These are phyloP conservation scores for Thermochaetoides thermophila DNA, from an alignment of 495 filamentous ascomycete genomes.

Conservation along the genomic window DNA sequence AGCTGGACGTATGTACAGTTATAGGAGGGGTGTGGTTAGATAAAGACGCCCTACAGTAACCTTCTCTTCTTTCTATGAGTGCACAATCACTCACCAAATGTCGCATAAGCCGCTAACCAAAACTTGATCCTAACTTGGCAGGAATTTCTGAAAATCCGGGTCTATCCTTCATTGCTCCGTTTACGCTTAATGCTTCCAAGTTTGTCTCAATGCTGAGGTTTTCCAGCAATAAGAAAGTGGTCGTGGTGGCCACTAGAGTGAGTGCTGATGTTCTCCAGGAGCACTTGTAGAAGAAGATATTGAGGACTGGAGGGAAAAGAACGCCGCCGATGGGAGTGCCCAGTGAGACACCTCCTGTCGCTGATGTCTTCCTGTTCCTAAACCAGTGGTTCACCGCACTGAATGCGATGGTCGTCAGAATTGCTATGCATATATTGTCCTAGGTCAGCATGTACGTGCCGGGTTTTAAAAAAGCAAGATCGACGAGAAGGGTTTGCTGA, in stretches of 20 bases:
- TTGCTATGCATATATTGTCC: conserved; percentile 4
- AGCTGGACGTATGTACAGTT: too few species aligned
- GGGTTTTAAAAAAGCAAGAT: not conserved
- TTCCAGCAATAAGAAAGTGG: conserved; percentile 8
- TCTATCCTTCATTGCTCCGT: not conserved
- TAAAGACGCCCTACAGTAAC: not conserved
- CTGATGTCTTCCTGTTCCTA: conserved; percentile 6
- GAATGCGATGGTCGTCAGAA: conserved; percentile 16
- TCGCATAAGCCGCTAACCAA: conserved; percentile 11
- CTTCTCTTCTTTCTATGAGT: too few species aligned
- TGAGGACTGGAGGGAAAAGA: conserved; percentile 17
- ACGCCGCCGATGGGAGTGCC: conserved; percentile 19
- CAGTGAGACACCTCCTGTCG: conserved; percentile 15
- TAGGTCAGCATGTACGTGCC: not conserved
- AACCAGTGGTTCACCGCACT: conserved; percentile 18
- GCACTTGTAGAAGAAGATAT: conserved; percentile 12
- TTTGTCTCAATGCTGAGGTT: conserved; percentile 14
- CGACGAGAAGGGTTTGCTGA: too few species aligned
- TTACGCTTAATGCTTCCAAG: not conserved
- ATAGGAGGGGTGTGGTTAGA: not conserved
- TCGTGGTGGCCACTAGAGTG: conserved; percentile 8
- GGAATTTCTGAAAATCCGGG: conserved; percentile 1
- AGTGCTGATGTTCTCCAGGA: conserved; percentile 9
- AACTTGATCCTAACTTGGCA: conserved; percentile 11
- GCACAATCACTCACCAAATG: conserved; percentile 13